Evolutionary conservation across 2,329 filamentous ascomycete genomes (phyloP).

Genomic region (Dendryphion nanum): DNA sequence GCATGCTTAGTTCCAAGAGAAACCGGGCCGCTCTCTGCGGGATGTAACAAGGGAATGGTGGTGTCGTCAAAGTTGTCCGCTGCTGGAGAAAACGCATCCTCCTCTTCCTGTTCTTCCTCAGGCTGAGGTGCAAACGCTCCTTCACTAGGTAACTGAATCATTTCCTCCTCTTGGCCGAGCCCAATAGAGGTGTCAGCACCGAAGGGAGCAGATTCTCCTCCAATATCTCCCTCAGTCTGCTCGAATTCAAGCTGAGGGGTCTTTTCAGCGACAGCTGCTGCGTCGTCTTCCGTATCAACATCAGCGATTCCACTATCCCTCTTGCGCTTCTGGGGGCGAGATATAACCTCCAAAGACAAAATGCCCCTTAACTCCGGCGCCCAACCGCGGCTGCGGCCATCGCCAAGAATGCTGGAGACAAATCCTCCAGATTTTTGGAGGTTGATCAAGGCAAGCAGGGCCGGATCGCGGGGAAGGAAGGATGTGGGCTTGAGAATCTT

Average conservation of each 20-base stretch:
- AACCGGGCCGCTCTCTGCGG: slow-evolving; percentile 80
- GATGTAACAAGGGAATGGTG: slow-evolving; percentile 71
- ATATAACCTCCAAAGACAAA: slow-evolving; percentile 80
- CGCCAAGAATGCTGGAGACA: slow-evolving; percentile 80
- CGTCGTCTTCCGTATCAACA: slow-evolving; percentile 66
- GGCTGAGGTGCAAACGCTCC: slow-evolving; percentile 18
- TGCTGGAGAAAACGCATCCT: slow-evolving; percentile 36
- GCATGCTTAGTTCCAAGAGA: slow-evolving; percentile 92
- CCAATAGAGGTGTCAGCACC: slow-evolving; percentile 31
- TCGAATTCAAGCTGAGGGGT: slow-evolving; percentile 64
- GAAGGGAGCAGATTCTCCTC: slow-evolving; percentile 44
- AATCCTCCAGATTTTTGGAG: slow-evolving; percentile 91
- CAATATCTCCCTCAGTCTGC: slow-evolving; percentile 49
- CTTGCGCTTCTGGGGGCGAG: slow-evolving; percentile 85
- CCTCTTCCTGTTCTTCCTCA: slow-evolving; percentile 26
- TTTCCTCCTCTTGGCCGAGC: slow-evolving; percentile 23
- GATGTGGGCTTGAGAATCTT: slow-evolving; percentile 80
- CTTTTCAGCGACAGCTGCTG: slow-evolving; percentile 52
- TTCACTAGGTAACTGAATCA: slow-evolving; percentile 28
- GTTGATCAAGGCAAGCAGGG: slow-evolving; percentile 82
- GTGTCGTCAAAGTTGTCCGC: slow-evolving; percentile 74
- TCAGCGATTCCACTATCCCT: slow-evolving; percentile 84
- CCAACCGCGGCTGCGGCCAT: slow-evolving; percentile 76
- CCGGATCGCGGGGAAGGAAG: slow-evolving; percentile 83
- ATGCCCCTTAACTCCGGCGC: slow-evolving; percentile 91